Evolutionary conservation across 2,329 filamentous ascomycete species (phyloP).

Genomic region (Sclerotinia minor): DNA sequence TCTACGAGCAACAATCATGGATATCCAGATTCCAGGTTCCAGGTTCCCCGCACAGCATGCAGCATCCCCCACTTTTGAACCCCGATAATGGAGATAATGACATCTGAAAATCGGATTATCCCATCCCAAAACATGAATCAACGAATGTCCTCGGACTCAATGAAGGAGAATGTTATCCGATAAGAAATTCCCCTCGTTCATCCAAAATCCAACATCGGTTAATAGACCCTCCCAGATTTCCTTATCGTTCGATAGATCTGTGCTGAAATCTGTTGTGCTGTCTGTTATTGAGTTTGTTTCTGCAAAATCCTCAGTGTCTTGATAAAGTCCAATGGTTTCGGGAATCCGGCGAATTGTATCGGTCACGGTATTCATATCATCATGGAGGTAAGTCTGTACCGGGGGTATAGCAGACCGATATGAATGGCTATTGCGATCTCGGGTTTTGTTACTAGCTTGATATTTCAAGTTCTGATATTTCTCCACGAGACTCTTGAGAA

Average conservation of each 20-base stretch:
- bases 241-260: slow-evolving; percentile 31
- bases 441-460: background rate
- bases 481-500: slow-evolving; percentile 37
- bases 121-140: background rate
- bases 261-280: slow-evolving; percentile 19
- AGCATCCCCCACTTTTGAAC: slow-evolving; percentile 9
- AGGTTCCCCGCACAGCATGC: slow-evolving; percentile 3
- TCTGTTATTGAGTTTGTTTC: background rate
- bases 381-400: background rate
- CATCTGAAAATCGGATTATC: background rate
- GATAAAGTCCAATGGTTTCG: background rate
- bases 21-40: background rate
- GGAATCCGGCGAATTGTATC: background rate
- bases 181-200: slow-evolving; percentile 35
- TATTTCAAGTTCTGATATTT: slow-evolving; percentile 29
- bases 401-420: background rate
- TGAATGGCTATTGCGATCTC: background rate
- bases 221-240: slow-evolving; percentile 40
- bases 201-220: slow-evolving; percentile 39
- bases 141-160: background rate
- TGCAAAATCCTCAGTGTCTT: background rate
- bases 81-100: slow-evolving; percentile 7
- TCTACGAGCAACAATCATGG: slow-evolving; percentile 1
- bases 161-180: slow-evolving; percentile 14
- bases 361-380: background rate